Percentiles rank a stretch among this genome's conserved stretches.
These are phyloP conservation scores for Anthracocystis setariae DNA, from an alignment of 1,284 basidiomycete genomes.

Conservation along the genomic window DNA sequence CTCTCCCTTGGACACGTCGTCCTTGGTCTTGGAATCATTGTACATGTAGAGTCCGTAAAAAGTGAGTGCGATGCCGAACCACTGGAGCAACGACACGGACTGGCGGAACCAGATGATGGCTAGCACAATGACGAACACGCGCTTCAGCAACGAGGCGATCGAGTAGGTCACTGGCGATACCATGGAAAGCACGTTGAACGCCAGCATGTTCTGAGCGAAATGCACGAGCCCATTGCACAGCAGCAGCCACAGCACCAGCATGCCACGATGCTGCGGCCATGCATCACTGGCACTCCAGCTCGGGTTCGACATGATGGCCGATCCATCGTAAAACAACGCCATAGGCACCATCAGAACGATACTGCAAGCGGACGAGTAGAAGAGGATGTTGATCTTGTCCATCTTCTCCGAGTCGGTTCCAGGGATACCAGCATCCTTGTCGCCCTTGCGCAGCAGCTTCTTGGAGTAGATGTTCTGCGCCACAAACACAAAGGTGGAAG, in stretches of 20 bases:
- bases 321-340: slow-evolving; percentile 58
- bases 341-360: slow-evolving; percentile 73
- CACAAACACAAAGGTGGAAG: slow-evolving; percentile 78
- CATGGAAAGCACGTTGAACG: slow-evolving; percentile 92
- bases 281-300: slow-evolving; percentile 8
- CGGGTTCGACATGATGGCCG: slow-evolving; percentile 19
- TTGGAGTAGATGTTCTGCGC: slow-evolving; percentile 99
- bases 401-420: slow-evolving; percentile 72
- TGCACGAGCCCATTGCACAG: slow-evolving; percentile 93
- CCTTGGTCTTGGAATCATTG: slow-evolving; percentile 81
- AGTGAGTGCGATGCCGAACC: slow-evolving; percentile 85
- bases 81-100: slow-evolving; percentile 81
- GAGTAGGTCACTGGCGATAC: slow-evolving; percentile 99
- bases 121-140: slow-evolving; percentile 96
- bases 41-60: slow-evolving; percentile 92
- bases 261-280: slow-evolving; percentile 53
- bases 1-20: slow-evolving; percentile 31
- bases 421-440: slow-evolving; percentile 10
- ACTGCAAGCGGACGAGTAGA: slow-evolving; percentile 93
- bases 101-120: slow-evolving; percentile 98
- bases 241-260: slow-evolving; percentile 73
- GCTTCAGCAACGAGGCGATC: slow-evolving; percentile 96
- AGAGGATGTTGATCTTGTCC: slow-evolving; percentile 95
- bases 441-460: slow-evolving; percentile 78
- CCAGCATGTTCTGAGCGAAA: slow-evolving; percentile 95